Evolutionary conservation across 257 asterid species (phyloP).

Genomic region (Forsythia viridissima): DNA sequence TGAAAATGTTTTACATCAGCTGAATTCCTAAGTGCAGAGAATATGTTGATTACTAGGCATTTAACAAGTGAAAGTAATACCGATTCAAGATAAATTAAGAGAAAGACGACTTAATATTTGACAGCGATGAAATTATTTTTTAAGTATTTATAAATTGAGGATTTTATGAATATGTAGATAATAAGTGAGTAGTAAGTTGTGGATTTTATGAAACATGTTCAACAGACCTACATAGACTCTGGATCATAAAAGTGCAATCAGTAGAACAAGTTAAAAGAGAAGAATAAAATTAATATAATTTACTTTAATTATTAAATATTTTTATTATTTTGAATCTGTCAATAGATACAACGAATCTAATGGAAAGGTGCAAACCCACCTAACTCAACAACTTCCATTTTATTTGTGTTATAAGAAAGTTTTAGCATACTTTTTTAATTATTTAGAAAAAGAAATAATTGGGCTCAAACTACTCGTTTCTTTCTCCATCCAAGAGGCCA

Average conservation of each 20-base stretch:
- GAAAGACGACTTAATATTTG: too few relatives aligned
- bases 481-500: background rate
- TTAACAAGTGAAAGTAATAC: too few relatives aligned
- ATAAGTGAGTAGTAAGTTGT: too few relatives aligned
- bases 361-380: conserved; percentile 38
- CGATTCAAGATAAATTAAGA: too few relatives aligned
- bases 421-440: background rate
- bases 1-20: background rate
- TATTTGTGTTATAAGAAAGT: background rate
- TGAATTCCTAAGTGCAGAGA: background rate
- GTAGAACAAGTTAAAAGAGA: background rate
- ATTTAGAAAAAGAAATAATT: conserved; percentile 13
- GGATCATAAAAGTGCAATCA: background rate
- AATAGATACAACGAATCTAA: background rate
- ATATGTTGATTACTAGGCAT: background rate
- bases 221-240: background rate
- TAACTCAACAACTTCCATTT: conserved; percentile 20
- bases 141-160: too few relatives aligned
- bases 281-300: background rate
- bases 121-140: too few relatives aligned
- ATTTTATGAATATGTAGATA: too few relatives aligned
- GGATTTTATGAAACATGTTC: too few relatives aligned
- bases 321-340: background rate
- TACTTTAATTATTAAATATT: too few relatives aligned
- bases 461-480: background rate